Conservation (phyloP, 106 monocot genomes). For the Iris macrosiphon region DNA sequence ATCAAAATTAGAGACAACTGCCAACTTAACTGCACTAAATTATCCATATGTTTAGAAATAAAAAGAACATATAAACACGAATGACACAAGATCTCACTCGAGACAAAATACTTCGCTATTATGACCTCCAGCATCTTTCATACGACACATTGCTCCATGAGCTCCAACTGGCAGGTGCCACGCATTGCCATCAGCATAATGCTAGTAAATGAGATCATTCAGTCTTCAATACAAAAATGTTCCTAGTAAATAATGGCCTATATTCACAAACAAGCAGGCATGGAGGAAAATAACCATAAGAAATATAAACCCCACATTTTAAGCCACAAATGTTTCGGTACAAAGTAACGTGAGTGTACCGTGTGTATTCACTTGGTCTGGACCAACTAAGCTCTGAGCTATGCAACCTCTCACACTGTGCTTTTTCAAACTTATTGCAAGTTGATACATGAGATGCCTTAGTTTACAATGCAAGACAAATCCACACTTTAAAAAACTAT, state of each 20-base stretch:
- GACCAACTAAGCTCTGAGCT: too few relatives aligned
- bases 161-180: slow-evolving; percentile 75
- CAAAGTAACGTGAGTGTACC: too few relatives aligned
- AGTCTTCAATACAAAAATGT: neutral
- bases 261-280: too few relatives aligned
- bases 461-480: too few relatives aligned
- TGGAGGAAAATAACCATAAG: too few relatives aligned
- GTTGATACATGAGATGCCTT: too few relatives aligned
- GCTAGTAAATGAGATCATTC: slow-evolving; percentile 26
- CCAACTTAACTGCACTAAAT: slow-evolving; percentile 69
- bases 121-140: slow-evolving; percentile 87
- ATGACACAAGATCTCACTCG: neutral
- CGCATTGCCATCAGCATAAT: slow-evolving; percentile 80
- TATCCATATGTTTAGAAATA: neutral
- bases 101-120: slow-evolving; percentile 5
- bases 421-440: too few relatives aligned
- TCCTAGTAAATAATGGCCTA: neutral
- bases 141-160: slow-evolving; percentile 37
- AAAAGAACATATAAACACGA: neutral
- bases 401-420: too few relatives aligned
- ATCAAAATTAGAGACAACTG: slow-evolving; percentile 97
- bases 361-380: too few relatives aligned
- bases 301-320: too few relatives aligned
- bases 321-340: too few relatives aligned
- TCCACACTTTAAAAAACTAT: too few relatives aligned